These are phyloP conservation scores for Rhizopogon parksii DNA, from an alignment of 1,284 basidiomycete species.

Conservation along the genomic window DNA sequence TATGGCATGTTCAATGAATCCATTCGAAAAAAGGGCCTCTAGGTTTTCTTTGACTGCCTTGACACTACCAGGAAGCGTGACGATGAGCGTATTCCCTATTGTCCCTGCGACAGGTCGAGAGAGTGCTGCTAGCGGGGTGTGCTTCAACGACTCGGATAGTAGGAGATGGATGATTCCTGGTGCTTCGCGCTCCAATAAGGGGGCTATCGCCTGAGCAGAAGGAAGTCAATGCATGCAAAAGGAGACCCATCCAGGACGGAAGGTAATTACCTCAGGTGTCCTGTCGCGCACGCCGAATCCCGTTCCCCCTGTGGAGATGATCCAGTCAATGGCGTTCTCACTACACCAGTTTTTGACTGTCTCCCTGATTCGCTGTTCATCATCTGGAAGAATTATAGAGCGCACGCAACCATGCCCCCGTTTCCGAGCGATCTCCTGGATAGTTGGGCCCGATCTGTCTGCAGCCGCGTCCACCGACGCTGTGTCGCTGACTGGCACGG, in stretches of 20 bases:
- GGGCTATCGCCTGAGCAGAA: constrained; percentile 52
- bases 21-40: constrained; percentile 50
- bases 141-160: constrained; percentile 57
- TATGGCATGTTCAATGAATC: constrained; percentile 63
- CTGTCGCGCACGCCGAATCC: constrained; percentile 75
- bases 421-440: constrained; percentile 42
- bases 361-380: constrained; percentile 43
- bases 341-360: constrained; percentile 42
- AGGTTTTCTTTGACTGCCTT: constrained; percentile 81
- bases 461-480: constrained; percentile 44
- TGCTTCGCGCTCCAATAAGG: constrained; percentile 68
- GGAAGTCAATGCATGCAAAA: constrained; percentile 1
- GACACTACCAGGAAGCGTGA: constrained; percentile 78
- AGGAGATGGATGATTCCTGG: constrained; percentile 77
- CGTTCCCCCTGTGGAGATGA: constrained; percentile 82
- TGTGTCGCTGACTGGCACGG: constrained; percentile 60
- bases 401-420: constrained; percentile 36
- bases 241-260: background rate
- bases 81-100: constrained; percentile 56
- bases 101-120: constrained; percentile 79
- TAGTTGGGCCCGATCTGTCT: constrained; percentile 61
- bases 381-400: constrained; percentile 54
- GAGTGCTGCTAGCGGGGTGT: constrained; percentile 77
- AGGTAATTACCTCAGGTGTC: constrained; percentile 65
- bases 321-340: constrained; percentile 50